Evolutionary conservation across 2,329 filamentous ascomycete genomes (phyloP).

Genomic region (Stemphylium beticola): DNA sequence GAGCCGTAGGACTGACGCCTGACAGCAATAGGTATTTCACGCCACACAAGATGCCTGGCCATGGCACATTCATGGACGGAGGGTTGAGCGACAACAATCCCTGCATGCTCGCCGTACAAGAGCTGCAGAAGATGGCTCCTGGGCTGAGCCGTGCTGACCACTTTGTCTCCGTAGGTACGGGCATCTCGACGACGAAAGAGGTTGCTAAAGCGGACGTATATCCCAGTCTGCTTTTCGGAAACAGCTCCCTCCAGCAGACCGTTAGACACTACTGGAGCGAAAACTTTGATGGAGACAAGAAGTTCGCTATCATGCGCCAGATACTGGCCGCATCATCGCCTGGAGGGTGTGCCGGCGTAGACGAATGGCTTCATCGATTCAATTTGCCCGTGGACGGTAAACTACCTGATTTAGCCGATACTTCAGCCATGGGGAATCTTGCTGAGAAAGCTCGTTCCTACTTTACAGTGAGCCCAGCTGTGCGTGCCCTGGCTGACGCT

Average conservation of each 20-base stretch:
- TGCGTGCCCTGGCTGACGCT: background rate
- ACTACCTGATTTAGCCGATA: background rate
- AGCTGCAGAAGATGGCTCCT: background rate
- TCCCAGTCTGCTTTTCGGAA: background rate
- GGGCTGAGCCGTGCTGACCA: background rate
- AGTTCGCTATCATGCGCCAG: background rate
- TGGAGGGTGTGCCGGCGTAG: background rate
- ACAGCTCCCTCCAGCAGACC: conserved; percentile 1
- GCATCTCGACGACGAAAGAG: background rate
- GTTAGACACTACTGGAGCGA: background rate
- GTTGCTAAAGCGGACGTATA: background rate
- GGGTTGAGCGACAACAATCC: background rate
- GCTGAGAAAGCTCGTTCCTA: background rate
- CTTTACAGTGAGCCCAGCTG: background rate
- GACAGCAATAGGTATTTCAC: conserved; percentile 1
- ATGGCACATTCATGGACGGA: background rate
- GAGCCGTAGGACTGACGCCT: background rate
- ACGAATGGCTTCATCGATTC: background rate
- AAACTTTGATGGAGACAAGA: conserved; percentile 1
- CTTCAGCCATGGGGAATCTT: background rate
- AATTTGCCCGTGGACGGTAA: background rate
- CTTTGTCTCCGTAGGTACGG: background rate
- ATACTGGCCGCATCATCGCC: background rate
- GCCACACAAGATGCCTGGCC: background rate
- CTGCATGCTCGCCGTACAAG: background rate